These are phyloP conservation scores for Heterobasidion occidentale DNA, from an alignment of 1,284 basidiomycete species.

Conservation along the genomic window DNA sequence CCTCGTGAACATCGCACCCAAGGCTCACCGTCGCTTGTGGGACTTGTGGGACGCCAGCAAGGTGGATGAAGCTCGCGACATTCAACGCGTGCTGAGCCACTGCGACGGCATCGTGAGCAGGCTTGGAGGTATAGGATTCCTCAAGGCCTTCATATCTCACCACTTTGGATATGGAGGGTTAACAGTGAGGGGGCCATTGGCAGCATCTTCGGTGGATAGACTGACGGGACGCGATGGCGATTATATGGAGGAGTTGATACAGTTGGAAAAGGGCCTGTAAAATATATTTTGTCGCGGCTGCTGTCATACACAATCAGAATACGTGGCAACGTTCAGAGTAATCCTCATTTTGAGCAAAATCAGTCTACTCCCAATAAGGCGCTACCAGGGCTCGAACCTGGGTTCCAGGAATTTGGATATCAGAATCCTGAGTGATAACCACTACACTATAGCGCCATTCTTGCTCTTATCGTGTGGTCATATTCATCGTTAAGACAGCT, in stretches of 20 bases:
- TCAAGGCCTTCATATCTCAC: slow-evolving; percentile 63
- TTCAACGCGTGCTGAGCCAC: slow-evolving; percentile 66
- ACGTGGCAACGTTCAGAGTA: too few species aligned
- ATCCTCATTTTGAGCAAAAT: neutral
- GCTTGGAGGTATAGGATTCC: slow-evolving; percentile 62
- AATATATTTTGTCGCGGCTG: neutral
- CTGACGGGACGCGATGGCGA: slow-evolving; percentile 26
- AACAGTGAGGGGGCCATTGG: slow-evolving; percentile 53
- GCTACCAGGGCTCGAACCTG: neutral
- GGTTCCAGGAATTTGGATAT: neutral
- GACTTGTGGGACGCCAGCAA: slow-evolving; percentile 51
- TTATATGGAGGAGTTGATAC: slow-evolving; percentile 52
- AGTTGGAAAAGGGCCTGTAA: slow-evolving; percentile 46
- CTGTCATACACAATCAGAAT: too few species aligned
- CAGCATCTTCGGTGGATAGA: slow-evolving; percentile 29
- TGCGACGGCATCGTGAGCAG: slow-evolving; percentile 69
- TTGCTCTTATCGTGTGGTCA: too few species aligned
- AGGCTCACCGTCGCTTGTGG: slow-evolving; percentile 59
- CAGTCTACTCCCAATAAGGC: neutral
- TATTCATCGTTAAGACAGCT: too few species aligned
- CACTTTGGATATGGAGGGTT: slow-evolving; percentile 65
- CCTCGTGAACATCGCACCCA: slow-evolving; percentile 73
- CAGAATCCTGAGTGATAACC: neutral
- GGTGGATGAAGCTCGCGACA: slow-evolving; percentile 54
- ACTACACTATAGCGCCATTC: neutral